These are phyloP conservation scores for Tylopilus sp. DNA, from an alignment of 1,284 basidiomycete genomes.

Conservation along the genomic window DNA sequence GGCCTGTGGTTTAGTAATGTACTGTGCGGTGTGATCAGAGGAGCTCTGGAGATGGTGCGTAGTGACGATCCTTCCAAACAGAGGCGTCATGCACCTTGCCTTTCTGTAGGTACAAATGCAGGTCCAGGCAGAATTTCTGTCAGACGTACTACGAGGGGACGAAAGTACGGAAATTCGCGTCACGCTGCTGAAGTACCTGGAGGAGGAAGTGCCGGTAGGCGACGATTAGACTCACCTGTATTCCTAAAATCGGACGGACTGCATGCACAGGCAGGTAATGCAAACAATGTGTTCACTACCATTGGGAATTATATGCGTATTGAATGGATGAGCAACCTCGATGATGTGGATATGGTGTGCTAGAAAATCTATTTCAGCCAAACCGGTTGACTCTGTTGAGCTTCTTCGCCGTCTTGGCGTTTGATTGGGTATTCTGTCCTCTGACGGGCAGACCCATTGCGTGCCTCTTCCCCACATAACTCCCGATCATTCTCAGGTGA, in stretches of 20 bases:
- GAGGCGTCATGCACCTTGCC: conserved; percentile 14
- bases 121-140: conserved; percentile 85
- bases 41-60: conserved; percentile 93
- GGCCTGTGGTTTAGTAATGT: conserved; percentile 98
- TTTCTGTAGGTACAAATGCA: conserved; percentile 86
- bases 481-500: conserved; percentile 86
- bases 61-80: neutral
- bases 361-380: conserved; percentile 24
- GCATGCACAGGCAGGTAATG: conserved; percentile 3
- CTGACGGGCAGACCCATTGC: conserved; percentile 85
- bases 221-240: conserved; percentile 56
- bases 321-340: conserved; percentile 1
- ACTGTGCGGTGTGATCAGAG: conserved; percentile 88
- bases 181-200: conserved; percentile 83
- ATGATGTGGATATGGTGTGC: conserved; percentile 7
- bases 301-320: neutral
- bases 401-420: conserved; percentile 80
- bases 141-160: conserved; percentile 88
- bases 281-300: neutral
- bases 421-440: conserved; percentile 84
- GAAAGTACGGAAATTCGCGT: conserved; percentile 94
- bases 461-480: conserved; percentile 81
- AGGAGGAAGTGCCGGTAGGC: conserved; percentile 86
- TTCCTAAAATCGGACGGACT: conserved; percentile 8
- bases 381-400: conserved; percentile 68